Evolutionary conservation across 495 filamentous ascomycete genomes (phyloP), one percentile per base, ranked within the genome.

Genomic region (Bryoglossum gracile): DNA sequence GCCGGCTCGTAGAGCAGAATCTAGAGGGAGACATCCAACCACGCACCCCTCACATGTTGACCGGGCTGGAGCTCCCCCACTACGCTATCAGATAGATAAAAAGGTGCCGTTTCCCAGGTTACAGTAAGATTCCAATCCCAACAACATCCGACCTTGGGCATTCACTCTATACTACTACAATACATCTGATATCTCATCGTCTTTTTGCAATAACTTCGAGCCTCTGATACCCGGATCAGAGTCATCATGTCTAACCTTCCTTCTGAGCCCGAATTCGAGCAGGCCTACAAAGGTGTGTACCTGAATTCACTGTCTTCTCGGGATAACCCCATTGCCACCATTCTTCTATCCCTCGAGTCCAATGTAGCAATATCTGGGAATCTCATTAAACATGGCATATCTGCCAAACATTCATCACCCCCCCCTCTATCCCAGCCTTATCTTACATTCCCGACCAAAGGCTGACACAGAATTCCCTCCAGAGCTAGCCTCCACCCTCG

Each of bases 231-330:
- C 47, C 46, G 51, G 32, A 49, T 49, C 53, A 38, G 37, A 35
- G 17, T 35, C 37, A 56, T 49, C 58, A 94, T 95, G 88, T 86
- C 88, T 49, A 84, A 94, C 76, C 73, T 90, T 61, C 78, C 87
- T 43, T 68, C 70, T 48, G 92, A 98, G 77, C 91, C 92, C 64
- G 92, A 98, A 74, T 98, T 97, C 74, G 83, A 96, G 81, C 92
- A 98, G 77, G 92, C 92, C 55, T 94, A 94, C 78, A 89, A 92
- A 71, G 90, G 90, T 95, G 73, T 64, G 65, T n/a, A n/a, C n/a
- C n/a, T n/a, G n/a, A n/a, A n/a, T n/a, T n/a, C n/a, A n/a, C n/a
- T n/a, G n/a, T n/a, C n/a, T n/a, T n/a, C n/a, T n/a, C n/a, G n/a
- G n/a, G n/a, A n/a, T n/a, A n/a, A n/a, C n/a, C n/a, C n/a, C n/a